These are phyloP conservation scores for Blastobotrys buckinghamii DNA, from an alignment of 1,139 yeast species.

Conservation along the genomic window DNA sequence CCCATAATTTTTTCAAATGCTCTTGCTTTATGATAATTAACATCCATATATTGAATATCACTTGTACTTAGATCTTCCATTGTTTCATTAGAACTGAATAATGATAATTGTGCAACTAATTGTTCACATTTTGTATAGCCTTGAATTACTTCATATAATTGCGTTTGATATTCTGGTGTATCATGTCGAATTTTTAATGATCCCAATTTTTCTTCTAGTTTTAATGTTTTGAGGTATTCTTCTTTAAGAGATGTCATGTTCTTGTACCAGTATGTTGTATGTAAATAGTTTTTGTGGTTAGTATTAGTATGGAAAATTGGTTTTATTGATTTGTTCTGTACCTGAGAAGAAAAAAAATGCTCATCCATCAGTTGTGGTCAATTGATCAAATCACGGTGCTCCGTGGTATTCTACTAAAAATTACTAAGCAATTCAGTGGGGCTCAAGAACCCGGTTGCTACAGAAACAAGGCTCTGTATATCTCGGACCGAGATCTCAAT, in stretches of 20 bases:
- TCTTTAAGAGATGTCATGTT: slow-evolving; percentile 16
- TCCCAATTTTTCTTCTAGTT: slow-evolving; percentile 9
- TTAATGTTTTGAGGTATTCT: slow-evolving; percentile 16
- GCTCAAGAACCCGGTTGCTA: too few relatives aligned
- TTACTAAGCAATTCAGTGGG: too few relatives aligned
- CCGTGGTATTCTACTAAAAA: too few relatives aligned
- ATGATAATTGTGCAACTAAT: slow-evolving; percentile 31
- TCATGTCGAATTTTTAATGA: slow-evolving; percentile 11
- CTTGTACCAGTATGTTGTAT: too few relatives aligned
- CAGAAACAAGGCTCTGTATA: too few relatives aligned
- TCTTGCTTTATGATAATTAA: slow-evolving; percentile 46
- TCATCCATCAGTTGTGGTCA: too few relatives aligned
- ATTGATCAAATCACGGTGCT: neutral
- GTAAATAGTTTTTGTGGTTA: too few relatives aligned
- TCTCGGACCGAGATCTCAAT: too few relatives aligned
- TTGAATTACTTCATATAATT: slow-evolving; percentile 17
- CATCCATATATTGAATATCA: slow-evolving; percentile 47
- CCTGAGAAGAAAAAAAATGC: neutral
- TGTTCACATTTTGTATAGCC: slow-evolving; percentile 20
- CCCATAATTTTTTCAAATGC: slow-evolving; percentile 24
- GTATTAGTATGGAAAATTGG: neutral
- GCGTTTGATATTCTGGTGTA: slow-evolving; percentile 20
- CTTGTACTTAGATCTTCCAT: slow-evolving; percentile 50
- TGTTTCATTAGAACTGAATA: slow-evolving; percentile 57
- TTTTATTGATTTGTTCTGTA: neutral